Base-by-base conservation (phyloP, 192 early-diverging fungal species). In the Entomortierella chlamydospora region DNA sequence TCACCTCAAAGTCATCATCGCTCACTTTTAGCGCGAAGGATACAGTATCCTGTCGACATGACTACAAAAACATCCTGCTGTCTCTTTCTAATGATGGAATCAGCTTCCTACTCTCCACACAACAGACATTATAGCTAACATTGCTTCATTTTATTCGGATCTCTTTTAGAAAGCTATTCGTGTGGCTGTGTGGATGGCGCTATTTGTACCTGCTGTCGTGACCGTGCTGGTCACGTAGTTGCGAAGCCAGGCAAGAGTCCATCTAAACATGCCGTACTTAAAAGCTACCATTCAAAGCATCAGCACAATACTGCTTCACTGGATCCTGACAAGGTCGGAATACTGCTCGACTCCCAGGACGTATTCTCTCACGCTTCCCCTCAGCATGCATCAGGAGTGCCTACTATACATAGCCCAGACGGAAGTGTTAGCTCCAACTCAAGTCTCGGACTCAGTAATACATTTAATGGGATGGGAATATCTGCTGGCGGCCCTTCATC, bases 171-270 rank as follows among this genome's bases (percentile, higher is more conserved):
- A 53, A 9, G 25, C 17, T 34, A 56, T 17, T 55, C 34, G 10
- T 74, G 72, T 20, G 72, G 72, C 29, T 74, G 72, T 33, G 39
- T 61, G n/a, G 58, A 61, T 4, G 72, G 72, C 26, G 17, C 34
- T 30, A 20, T 65, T n/a, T 74, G 72, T 34, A 61, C 72, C 7
- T 74, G 72, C 13, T 74, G 72, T 22, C 63, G 72, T 11, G 64
- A 74, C 26, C 72, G 72, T 23, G 50, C 49, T 5, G 72, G 72
- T 9, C 72, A 66, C 37, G 51, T 74, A 29, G 64, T 74, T 0
- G 30, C 64, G 22, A 74, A 67, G 39, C 72, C 72, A 3, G 51
- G 64, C 26, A 74, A 66, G 23, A 57, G 31, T 17, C 37, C 72
- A 4, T 33, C 64, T 22, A 47, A 34, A 31, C 43, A 58, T 12